These are phyloP conservation scores for Dictyostelium intermedium DNA, from an alignment of 78 protist genomes.

Conservation along the genomic window DNA sequence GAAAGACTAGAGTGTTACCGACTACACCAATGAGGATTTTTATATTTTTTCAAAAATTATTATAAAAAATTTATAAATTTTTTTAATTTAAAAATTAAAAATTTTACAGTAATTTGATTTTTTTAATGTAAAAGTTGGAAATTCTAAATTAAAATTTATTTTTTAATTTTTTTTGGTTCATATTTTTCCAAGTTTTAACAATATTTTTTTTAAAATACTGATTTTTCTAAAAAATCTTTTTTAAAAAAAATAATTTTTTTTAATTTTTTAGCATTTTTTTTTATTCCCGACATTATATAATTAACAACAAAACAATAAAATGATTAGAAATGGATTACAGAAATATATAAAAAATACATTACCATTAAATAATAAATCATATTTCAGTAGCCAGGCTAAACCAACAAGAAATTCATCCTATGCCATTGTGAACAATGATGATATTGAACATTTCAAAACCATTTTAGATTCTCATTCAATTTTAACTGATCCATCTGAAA, in stretches of 20 bases:
- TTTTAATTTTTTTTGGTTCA: no score
- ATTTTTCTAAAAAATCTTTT: no score
- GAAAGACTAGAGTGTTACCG: constrained; percentile 66
- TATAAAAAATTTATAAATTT: no score
- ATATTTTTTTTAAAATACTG: no score
- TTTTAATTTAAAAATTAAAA: no score
- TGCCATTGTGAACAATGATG: constrained; percentile 6
- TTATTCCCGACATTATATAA: background rate
- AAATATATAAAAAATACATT: background rate
- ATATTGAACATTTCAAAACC: constrained; percentile 28
- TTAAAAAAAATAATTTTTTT: background rate
- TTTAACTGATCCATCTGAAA: constrained; percentile 49
- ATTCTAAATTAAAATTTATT: no score
- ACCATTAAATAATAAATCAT: background rate
- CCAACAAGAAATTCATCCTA: constrained; percentile 15
- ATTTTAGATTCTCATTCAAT: constrained; percentile 21
- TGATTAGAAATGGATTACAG: background rate
- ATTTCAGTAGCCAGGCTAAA: background rate
- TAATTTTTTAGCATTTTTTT: no score
- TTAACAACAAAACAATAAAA: background rate
- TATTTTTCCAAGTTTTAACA: no score
- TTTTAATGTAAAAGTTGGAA: no score
- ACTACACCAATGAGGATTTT: constrained; percentile 43
- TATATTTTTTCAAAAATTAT: no score
- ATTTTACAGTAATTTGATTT: no score